Base-by-base conservation (phyloP, 306 rosid genomes). In the Fragaria iinumae region DNA sequence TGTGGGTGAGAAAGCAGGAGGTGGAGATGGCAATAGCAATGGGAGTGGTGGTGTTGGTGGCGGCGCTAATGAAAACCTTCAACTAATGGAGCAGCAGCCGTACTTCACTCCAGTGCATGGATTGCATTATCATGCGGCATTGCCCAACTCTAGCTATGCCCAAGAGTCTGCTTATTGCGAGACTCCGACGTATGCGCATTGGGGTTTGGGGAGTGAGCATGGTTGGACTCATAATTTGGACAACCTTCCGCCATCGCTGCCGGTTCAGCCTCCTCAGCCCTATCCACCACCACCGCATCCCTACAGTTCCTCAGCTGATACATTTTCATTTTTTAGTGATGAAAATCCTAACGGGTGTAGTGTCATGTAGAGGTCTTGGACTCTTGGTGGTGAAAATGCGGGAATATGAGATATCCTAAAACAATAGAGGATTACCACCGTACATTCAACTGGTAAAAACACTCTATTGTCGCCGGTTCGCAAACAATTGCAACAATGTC, bases 311-410 rank as follows among this genome's bases (percentile, higher is more conserved):
- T 89, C 44, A 38, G 14, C 17, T 1, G 77, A 70, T 79, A 83
- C 95, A 0, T 89, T 90, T 17, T 90, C 82, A 74, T 44, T 88
- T 5, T 86, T 94, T 34, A 91, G 97, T 45, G 98, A 94, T 16
- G 98, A 94, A 36, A 90, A 94, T 79, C 93, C 96, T 10, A 90
- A 89, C 49, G 96, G 90, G 4, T 94, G 98, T 77, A 76, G 79
- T 0, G 11, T 90, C 17, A 83, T 91, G 89, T 88, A 80, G 34
- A 89, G 2, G 16, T 23, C 18, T 11, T 17, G 60, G 45, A 3
- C 16, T 23, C 11, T 25, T 25, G 25, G 25, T 25, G 25, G 25
- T 25, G 25, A 25, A 25, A 25, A 25, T 25, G 25, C 25, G 25
- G 25, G 25, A 25, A 25, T 25, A 25, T 25, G 25, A 25, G 25